A percentile compares a stretch with the other conserved stretches of the same genome.
Conservation (phyloP, 1,139 yeast genomes). For the Nakaseomyces bracarensis region DNA sequence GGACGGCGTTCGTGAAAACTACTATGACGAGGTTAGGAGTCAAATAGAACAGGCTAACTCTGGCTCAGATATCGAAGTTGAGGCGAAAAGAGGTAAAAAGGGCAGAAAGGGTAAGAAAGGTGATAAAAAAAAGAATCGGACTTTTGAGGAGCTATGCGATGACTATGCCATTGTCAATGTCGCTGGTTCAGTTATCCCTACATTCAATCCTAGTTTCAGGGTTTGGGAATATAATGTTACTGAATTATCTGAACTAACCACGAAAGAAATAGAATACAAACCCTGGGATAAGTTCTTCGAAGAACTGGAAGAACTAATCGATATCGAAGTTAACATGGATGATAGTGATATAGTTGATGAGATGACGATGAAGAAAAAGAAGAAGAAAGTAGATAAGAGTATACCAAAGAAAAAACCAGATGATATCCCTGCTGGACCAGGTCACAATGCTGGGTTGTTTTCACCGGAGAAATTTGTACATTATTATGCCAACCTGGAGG, state of each 20-base stretch:
- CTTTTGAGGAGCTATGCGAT: conserved; percentile 40
- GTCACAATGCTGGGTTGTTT: conserved; percentile 57
- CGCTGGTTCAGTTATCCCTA: conserved; percentile 72
- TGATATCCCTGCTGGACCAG: conserved; percentile 59
- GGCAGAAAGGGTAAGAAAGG: conserved; percentile 36
- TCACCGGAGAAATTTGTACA: conserved; percentile 68
- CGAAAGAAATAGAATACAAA: conserved; percentile 16
- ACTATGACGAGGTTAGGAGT: conserved; percentile 37
- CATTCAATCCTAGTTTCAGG: conserved; percentile 73
- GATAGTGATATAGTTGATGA: conserved; percentile 20
- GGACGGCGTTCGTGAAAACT: conserved; percentile 44
- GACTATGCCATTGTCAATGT: conserved; percentile 65
- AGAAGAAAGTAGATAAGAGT: conserved; percentile 47
- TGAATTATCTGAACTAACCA: conserved; percentile 33
- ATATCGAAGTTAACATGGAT: conserved; percentile 12
- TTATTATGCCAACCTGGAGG: conserved; percentile 55
- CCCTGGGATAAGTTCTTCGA: conserved; percentile 53
- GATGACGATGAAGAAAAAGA: conserved; percentile 23
- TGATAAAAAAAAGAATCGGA: conserved; percentile 30
- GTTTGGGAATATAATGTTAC: conserved; percentile 81
- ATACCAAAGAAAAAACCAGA: conserved; percentile 59
- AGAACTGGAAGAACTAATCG: conserved; percentile 36
- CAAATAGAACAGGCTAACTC: conserved; percentile 10
- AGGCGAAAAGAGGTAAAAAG: conserved; percentile 13
- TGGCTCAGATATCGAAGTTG: conserved; percentile 6